Base-by-base conservation (phyloP, 2,329 filamentous ascomycete genomes). In the Cladobotryum mycophilum region DNA sequence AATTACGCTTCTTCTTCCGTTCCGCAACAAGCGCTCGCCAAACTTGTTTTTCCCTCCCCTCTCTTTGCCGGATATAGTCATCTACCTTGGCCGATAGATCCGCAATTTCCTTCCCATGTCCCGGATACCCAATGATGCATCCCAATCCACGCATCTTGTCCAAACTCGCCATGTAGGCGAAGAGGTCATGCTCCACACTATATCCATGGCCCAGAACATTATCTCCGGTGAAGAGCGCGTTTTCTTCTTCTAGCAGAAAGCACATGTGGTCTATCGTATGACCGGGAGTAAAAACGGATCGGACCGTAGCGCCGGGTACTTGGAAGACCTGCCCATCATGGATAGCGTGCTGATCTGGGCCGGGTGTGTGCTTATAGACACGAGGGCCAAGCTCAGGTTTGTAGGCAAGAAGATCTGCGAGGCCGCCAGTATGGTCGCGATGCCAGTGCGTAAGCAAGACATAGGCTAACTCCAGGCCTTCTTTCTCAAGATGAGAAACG, bases 181-280 rank as follows among this genome's bases (percentile, higher is more conserved):
- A 70, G 3, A 89, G 71, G 53, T 88, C 79, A 63, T 88, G 85
- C 54, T 88, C 89, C 0, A 88, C 86, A 6, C 81, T 81, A 3
- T 84, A 88, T 4, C 86, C 86, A 50, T 89, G 84, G 3, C 86
- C 86, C 1, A 89, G 73, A 5, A 89, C 82, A 58, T 88, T 89
- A 65, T 89, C 86, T 3, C 82, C 86, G 0, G 85, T 88, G 65
- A 89, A 88, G 63, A 89, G 76, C 14, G 83, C 81, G 54, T 81
- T 74, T 58, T 88, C 82, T 59, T 88, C 84, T 13, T 60, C 61
- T 47, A 84, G 76, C 2, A 86, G 64, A 15, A 87, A 68, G 8
- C 62, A 80, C 76, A 86, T 82, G 67, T 90, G 86, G 61, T 90
- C 86, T 2, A 69, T 69, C 1, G 86, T 81, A 65, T 91, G 86